Evolutionary conservation across 1,284 basidiomycete species (phyloP), one percentile per base, ranked within the genome.

Genomic region (Golubevia sp.): DNA sequence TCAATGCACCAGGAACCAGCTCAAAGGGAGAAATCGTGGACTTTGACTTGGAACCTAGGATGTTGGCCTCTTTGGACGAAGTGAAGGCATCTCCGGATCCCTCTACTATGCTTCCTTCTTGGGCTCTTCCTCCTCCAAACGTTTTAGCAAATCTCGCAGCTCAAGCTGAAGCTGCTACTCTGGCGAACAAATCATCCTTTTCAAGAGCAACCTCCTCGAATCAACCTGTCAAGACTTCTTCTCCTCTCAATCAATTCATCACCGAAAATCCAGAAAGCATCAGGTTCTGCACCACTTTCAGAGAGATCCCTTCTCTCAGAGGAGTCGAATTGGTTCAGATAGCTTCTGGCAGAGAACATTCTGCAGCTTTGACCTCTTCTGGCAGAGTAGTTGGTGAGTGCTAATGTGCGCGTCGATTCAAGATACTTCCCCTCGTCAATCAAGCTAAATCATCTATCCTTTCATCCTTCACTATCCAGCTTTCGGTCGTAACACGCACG

Each of bases 221-320:
- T 61, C 65, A 34, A 61, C 59, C 8, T 57, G 54, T 18, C 56
- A 67, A 15, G 30, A 3, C 5, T 5, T 34, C 30, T 34, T 58
- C 73, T 60, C 58, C 56, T 64, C 23, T 68, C 81, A 53, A 57
- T 59, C 5, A 66, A 66, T 53, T 66, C 64, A 50, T 71, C 58
- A 34, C 78, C 84, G 87, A 86, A 24, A 63, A 63, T 0, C n/a
- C 25, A 1, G 13, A 25, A 24, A 70, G 69, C 61, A 89, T 92
- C 56, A 85, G 88, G 44, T 95, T 90, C 84, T 91, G 90, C 67
- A 90, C 91, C 26, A 86, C 86, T 30, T 83, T 97, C 25, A 92
- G 90, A 67, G 92, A 94, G 82, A 88, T 97, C 50, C 92, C 93
- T 0, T 88, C 91, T 1, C 85, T 97, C 34, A 86, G 86, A 55